Conservation (phyloP, 2,329 filamentous ascomycete genomes). For the Parasarocladium wereldwijsianum region DNA sequence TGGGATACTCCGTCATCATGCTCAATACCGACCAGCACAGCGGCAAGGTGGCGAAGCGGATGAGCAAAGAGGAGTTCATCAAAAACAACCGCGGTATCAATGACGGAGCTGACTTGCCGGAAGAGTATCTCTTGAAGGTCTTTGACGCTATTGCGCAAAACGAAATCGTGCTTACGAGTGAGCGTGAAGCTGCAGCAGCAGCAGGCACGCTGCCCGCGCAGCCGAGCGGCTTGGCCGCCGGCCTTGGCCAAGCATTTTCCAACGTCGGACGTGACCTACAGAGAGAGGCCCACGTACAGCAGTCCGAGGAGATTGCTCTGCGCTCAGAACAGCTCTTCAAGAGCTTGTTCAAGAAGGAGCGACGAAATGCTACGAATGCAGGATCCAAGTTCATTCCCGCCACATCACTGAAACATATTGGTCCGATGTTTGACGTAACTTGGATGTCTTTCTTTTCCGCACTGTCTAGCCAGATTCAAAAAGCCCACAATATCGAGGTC, state of each 20-base stretch:
- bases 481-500: slow-evolving; percentile 82
- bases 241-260: slow-evolving; percentile 76
- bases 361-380: slow-evolving; percentile 57
- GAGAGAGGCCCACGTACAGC: slow-evolving; percentile 83
- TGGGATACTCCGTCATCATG: slow-evolving; percentile 93
- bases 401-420: slow-evolving; percentile 86
- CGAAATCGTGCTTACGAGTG: slow-evolving; percentile 88
- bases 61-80: slow-evolving; percentile 96
- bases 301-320: slow-evolving; percentile 78
- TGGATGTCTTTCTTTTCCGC: slow-evolving; percentile 99
- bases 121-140: slow-evolving; percentile 79
- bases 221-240: slow-evolving; percentile 59
- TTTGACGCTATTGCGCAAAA: slow-evolving; percentile 85
- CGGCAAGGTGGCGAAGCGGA: slow-evolving; percentile 64
- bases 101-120: slow-evolving; percentile 81
- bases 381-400: slow-evolving; percentile 74
- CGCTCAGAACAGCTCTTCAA: slow-evolving; percentile 78
- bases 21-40: slow-evolving; percentile 95
- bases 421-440: slow-evolving; percentile 95
- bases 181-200: slow-evolving; percentile 77
- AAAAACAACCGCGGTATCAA: slow-evolving; percentile 99
- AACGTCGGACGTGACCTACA: slow-evolving; percentile 87
- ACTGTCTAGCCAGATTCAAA: slow-evolving; percentile 83
- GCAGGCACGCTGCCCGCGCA: slow-evolving; percentile 47
- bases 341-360: slow-evolving; percentile 78